phyloP scores from a whole-genome alignment of 441 rosid species.

The Gossypium gossypioides region DNA sequence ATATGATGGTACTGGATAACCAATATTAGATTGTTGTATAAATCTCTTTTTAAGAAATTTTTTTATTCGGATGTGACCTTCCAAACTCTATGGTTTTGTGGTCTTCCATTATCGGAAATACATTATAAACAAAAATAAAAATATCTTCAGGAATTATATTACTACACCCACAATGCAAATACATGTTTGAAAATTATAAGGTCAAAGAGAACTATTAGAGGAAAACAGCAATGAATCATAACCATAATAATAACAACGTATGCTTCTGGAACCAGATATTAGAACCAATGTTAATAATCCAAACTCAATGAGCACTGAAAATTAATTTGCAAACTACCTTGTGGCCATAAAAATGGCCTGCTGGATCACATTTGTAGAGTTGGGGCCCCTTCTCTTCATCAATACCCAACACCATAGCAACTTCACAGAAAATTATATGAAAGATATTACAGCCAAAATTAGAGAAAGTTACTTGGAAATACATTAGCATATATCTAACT shows the following conservation, averaged over 20 bases:
- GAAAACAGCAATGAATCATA: neutral
- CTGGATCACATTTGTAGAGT: constrained; percentile 95
- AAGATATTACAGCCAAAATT: neutral
- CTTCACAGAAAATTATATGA: constrained; percentile 29
- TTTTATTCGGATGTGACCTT: neutral
- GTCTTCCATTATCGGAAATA: neutral
- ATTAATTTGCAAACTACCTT: constrained; percentile 41
- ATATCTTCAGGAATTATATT: neutral
- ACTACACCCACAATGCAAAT: neutral
- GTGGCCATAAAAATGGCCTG: constrained; percentile 95
- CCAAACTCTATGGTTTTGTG: neutral
- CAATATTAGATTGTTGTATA: neutral
- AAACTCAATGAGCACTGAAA: neutral
- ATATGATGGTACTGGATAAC: neutral
- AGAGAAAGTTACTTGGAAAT: neutral
- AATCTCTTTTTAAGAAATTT: neutral
- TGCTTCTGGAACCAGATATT: neutral
- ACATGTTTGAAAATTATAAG: neutral
- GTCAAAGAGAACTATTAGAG: neutral
- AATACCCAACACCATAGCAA: constrained; percentile 87
- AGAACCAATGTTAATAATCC: neutral
- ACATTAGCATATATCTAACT: neutral
- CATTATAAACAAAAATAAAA: neutral
- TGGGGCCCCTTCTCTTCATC: constrained; percentile 89
- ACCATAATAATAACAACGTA: neutral